These are phyloP conservation scores for Colletotrichum higginsianum DNA, from an alignment of 2,329 filamentous ascomycete genomes.

Conservation along the genomic window DNA sequence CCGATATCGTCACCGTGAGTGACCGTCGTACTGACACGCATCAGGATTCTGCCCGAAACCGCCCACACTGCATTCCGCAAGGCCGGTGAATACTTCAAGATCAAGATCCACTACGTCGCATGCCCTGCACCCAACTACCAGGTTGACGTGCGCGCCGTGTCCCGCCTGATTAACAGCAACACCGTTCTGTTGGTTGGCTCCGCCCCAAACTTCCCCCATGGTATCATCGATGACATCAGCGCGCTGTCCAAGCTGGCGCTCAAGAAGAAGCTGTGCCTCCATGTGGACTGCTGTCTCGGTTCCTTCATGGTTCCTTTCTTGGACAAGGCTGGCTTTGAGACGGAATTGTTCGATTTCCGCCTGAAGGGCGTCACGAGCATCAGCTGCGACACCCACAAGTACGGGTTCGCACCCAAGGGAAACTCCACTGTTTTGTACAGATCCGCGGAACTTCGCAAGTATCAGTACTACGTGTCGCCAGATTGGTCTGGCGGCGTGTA, in stretches of 20 bases:
- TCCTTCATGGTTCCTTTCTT: constrained; percentile 96
- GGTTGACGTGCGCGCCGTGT: constrained; percentile 83
- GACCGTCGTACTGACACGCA: constrained; percentile 28
- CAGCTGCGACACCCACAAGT: constrained; percentile 98
- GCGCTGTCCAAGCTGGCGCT: constrained; percentile 86
- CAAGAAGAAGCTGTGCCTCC: constrained; percentile 85
- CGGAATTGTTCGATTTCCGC: constrained; percentile 91
- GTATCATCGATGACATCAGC: constrained; percentile 95
- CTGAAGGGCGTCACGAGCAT: constrained; percentile 96
- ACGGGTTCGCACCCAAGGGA: constrained; percentile 97
- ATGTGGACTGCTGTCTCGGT: constrained; percentile 97
- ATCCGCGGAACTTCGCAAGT: constrained; percentile 80
- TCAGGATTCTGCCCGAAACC: constrained; percentile 91
- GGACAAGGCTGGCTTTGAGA: constrained; percentile 92
- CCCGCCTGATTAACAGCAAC: constrained; percentile 92
- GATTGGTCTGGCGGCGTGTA: constrained; percentile 98
- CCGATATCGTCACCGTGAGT: neutral
- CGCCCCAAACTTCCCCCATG: constrained; percentile 97
- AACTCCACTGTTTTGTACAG: constrained; percentile 96
- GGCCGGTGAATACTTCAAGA: constrained; percentile 94
- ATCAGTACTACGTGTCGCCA: constrained; percentile 97
- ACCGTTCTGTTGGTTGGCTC: constrained; percentile 94
- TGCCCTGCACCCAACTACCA: constrained; percentile 90
- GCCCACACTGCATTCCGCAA: constrained; percentile 98
- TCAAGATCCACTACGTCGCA: constrained; percentile 90